These are phyloP conservation scores for Oryza officinalis DNA, from an alignment of 176 grass and related monocot species.

Conservation along the genomic window DNA sequence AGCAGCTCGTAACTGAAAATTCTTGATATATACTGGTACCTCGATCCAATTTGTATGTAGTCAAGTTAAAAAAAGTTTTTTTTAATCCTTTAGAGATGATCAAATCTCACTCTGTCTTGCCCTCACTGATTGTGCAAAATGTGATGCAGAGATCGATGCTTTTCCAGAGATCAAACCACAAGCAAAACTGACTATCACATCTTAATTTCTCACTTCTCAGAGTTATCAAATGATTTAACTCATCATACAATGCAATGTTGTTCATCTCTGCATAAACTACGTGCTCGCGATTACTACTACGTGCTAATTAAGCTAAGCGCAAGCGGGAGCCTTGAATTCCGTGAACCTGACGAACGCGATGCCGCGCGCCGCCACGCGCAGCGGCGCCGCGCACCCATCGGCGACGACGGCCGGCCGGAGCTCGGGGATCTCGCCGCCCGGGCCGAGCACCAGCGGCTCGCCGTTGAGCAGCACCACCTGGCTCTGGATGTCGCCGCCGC, in stretches of 20 bases:
- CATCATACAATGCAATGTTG: background rate
- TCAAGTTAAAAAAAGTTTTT: too few relatives aligned
- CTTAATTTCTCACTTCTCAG: background rate
- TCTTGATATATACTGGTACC: too few relatives aligned
- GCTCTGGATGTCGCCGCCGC: constrained; percentile 51
- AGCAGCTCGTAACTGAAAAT: too few relatives aligned
- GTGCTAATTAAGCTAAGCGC: background rate
- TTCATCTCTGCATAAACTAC: background rate
- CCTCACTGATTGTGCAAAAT: too few relatives aligned
- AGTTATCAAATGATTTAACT: background rate
- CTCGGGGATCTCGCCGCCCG: constrained; percentile 47
- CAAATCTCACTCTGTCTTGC: too few relatives aligned
- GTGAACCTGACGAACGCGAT: constrained; percentile 48
- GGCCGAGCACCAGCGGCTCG: constrained; percentile 37
- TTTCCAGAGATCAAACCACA: background rate
- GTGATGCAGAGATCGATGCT: too few relatives aligned
- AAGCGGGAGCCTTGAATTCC: constrained; percentile 56
- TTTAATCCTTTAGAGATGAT: too few relatives aligned
- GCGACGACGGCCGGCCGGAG: constrained; percentile 32
- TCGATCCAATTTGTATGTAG: too few relatives aligned
- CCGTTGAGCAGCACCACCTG: constrained; percentile 58
- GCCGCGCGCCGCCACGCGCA: constrained; percentile 42
- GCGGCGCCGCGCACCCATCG: constrained; percentile 24
- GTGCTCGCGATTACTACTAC: too few relatives aligned
- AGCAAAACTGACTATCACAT: background rate